Evolutionary conservation across 1,284 basidiomycete species (phyloP).

Genomic region (Cutaneotrichosporon cutaneum): DNA sequence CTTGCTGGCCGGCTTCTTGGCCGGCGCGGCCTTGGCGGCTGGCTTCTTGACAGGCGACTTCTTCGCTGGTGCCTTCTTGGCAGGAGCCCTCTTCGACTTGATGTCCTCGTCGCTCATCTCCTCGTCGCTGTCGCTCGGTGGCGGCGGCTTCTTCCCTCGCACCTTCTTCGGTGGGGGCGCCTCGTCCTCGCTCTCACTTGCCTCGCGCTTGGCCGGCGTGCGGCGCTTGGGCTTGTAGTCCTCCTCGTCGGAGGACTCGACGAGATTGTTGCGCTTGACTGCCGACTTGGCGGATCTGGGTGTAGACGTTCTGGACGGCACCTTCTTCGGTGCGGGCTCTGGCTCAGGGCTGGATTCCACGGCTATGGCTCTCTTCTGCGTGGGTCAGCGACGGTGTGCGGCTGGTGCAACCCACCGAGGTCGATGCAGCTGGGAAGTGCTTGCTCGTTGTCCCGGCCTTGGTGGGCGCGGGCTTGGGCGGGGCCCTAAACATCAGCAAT

Average conservation of each 20-base stretch:
- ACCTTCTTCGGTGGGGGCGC: slow-evolving; percentile 10
- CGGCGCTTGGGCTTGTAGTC: slow-evolving; percentile 14
- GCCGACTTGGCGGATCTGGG: slow-evolving; percentile 1
- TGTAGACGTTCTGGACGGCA: slow-evolving; percentile 2
- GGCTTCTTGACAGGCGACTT: slow-evolving; percentile 38
- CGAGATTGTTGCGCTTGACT: slow-evolving; percentile 16
- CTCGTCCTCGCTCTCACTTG: slow-evolving; percentile 5
- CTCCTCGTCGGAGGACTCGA: slow-evolving; percentile 13
- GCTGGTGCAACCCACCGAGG: slow-evolving; percentile 20
- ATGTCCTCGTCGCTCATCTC: slow-evolving; percentile 39
- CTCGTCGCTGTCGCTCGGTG: slow-evolving; percentile 24
- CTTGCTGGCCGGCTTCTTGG: slow-evolving; percentile 12
- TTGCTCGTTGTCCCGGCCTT: slow-evolving; percentile 33
- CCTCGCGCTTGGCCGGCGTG: slow-evolving; percentile 13
- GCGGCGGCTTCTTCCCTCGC: slow-evolving; percentile 25
- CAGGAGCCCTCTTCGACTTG: slow-evolving; percentile 11
- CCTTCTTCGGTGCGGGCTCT: slow-evolving; percentile 20
- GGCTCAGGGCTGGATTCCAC: slow-evolving; percentile 16
- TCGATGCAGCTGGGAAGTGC: slow-evolving; percentile 30
- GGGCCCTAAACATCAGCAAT: background rate
- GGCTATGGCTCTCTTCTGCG: slow-evolving; percentile 18
- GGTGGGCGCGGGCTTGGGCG: slow-evolving; percentile 6
- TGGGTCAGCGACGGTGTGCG: background rate
- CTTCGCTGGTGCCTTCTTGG: slow-evolving; percentile 26
- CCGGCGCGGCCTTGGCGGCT: slow-evolving; percentile 21